Percentiles rank a stretch among this genome's conserved stretches.
Conservation (phyloP, 768 basidiomycete genomes). For the Lentinula raphanica region DNA sequence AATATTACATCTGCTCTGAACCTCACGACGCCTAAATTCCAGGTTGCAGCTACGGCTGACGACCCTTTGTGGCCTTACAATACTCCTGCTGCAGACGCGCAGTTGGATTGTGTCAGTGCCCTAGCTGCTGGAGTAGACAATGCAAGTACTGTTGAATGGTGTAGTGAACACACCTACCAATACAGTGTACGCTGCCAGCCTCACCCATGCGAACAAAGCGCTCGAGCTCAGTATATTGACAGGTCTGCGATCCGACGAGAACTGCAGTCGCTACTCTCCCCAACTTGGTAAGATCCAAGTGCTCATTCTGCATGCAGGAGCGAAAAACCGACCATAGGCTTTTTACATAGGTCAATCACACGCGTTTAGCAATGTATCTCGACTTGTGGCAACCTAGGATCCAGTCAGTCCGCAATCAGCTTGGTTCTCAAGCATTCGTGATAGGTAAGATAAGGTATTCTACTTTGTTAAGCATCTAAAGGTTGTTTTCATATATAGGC, state of each 20-base stretch:
- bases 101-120: conserved; percentile 45
- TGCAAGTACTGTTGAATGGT: conserved; percentile 36
- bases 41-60: conserved; percentile 43
- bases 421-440: conserved; percentile 44
- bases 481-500: conserved; percentile 22
- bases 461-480: no score
- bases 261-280: conserved; percentile 42
- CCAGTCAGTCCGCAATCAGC: conserved; percentile 36
- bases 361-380: conserved; percentile 45
- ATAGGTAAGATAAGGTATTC: conserved; percentile 30
- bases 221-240: background rate
- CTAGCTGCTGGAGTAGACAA: conserved; percentile 40
- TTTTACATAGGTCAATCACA: conserved; percentile 51
- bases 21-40: conserved; percentile 36
- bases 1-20: conserved; percentile 39
- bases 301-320: no score
- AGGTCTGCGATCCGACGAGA: conserved; percentile 39
- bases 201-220: background rate
- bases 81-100: conserved; percentile 34
- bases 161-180: conserved; percentile 52
- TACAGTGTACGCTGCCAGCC: conserved; percentile 38
- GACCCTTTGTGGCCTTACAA: conserved; percentile 50
- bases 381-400: conserved; percentile 54
- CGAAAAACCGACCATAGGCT: no score
- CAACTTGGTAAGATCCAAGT: conserved; percentile 33